Percentiles rank a stretch among this genome's conserved stretches.
phyloP scores from a whole-genome alignment of 2,329 filamentous ascomycete species.

The Pyrenophora tritici-repentis region DNA sequence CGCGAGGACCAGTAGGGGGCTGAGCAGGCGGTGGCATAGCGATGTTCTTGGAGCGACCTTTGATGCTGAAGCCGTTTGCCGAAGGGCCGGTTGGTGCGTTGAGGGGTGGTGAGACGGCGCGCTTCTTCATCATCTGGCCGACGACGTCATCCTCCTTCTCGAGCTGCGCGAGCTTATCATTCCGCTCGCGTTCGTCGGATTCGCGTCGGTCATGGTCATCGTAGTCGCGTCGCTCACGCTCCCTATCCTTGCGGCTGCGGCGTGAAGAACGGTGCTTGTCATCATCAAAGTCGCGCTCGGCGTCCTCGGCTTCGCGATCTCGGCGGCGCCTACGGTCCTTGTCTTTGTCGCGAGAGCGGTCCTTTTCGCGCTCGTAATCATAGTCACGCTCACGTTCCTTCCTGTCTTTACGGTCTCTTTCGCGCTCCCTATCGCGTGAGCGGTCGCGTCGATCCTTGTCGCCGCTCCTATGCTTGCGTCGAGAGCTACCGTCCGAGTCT shows the following conservation, averaged over 20 bases:
- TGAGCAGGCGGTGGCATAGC: conserved; percentile 39
- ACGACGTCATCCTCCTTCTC: conserved; percentile 31
- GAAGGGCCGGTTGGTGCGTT: conserved; percentile 45
- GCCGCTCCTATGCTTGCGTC: conserved; percentile 46
- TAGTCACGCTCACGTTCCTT: conserved; percentile 59
- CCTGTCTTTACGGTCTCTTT: conserved; percentile 47
- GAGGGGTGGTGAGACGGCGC: conserved; percentile 37
- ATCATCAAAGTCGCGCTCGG: conserved; percentile 46
- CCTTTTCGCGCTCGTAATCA: conserved; percentile 40
- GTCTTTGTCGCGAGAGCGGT: conserved; percentile 44
- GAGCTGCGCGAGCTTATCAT: conserved; percentile 17
- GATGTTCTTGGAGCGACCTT: conserved; percentile 28
- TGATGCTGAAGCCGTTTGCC: conserved; percentile 56
- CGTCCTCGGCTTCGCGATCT: conserved; percentile 49
- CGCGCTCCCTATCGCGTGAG: conserved; percentile 40
- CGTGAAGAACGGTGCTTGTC: conserved; percentile 50
- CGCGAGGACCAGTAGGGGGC: conserved; percentile 46
- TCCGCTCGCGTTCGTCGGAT: conserved; percentile 25
- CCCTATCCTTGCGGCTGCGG: conserved; percentile 51
- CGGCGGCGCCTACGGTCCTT: conserved; percentile 57
- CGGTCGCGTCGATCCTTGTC: conserved; percentile 42
- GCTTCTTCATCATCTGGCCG: conserved; percentile 35
- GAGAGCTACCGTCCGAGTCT: conserved; percentile 34
- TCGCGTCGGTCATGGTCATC: conserved; percentile 30
- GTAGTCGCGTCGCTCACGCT: conserved; percentile 37